Evolutionary conservation across 2,329 filamentous ascomycete genomes (phyloP).

Genomic region (Colletotrichum limetticola): DNA sequence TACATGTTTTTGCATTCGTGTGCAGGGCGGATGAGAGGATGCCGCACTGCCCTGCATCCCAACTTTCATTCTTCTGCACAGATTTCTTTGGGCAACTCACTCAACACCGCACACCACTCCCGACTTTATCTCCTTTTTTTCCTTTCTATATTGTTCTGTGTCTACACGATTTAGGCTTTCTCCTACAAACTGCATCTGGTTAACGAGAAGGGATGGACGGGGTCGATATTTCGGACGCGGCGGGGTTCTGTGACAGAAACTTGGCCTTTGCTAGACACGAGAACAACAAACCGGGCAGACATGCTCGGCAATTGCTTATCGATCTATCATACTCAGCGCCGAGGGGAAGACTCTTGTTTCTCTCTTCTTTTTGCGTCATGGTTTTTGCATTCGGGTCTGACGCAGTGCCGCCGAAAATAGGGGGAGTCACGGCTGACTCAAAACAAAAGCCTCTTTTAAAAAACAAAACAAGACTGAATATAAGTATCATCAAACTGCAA

Average conservation of each 20-base stretch:
- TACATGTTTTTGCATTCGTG: constrained; percentile 5
- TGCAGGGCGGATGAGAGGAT: constrained; percentile 11
- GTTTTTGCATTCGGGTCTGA: constrained; percentile 7
- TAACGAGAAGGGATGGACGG: constrained; percentile 7
- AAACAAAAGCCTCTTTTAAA: not conserved
- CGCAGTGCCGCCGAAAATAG: constrained; percentile 12
- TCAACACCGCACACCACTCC: constrained; percentile 23
- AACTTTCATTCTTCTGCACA: constrained; percentile 16
- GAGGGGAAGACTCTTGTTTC: not conserved
- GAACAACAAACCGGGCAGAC: not conserved
- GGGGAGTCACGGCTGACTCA: constrained; percentile 6
- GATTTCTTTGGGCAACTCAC: not conserved
- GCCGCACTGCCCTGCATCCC: constrained; percentile 11
- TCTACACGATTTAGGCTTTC: constrained; percentile 29
- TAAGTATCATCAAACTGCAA: constrained; percentile 19
- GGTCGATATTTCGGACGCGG: not conserved
- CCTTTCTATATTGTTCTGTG: constrained; percentile 21
- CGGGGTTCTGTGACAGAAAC: not conserved
- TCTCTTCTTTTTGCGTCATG: not conserved
- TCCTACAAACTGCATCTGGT: constrained; percentile 12
- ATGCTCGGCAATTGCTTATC: not conserved
- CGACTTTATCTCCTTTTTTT: not conserved
- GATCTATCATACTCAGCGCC: not conserved
- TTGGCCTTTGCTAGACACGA: not conserved
- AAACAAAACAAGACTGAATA: constrained; percentile 31